phyloP scores from a whole-genome alignment of 495 filamentous ascomycete species.

The Neurospora hispaniola region DNA sequence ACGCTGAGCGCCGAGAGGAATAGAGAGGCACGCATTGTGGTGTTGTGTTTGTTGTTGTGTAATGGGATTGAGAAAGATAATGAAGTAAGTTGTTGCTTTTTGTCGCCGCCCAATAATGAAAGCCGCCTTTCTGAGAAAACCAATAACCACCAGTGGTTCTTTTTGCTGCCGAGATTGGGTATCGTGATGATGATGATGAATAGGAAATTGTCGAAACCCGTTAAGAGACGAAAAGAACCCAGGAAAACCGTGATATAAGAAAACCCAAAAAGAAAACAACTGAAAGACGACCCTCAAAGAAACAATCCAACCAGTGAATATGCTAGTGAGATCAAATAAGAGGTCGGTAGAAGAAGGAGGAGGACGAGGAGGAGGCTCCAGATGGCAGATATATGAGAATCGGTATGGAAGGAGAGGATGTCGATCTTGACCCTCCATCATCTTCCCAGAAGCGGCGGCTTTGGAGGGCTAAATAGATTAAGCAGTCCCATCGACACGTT shows the following conservation, averaged over 20 bases:
- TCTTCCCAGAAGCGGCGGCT: not conserved
- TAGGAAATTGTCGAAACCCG: conserved; percentile 20
- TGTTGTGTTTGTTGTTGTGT: conserved; percentile 7
- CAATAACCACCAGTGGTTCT: conserved; percentile 8
- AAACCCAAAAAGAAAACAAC: not conserved
- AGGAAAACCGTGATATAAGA: not conserved
- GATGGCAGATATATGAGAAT: conserved; percentile 5
- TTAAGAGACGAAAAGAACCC: conserved; percentile 7
- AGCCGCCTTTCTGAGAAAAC: not conserved
- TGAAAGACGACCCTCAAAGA: conserved; percentile 14
- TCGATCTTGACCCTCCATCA: not conserved
- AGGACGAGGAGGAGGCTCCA: conserved; percentile 19
- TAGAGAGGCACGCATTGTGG: conserved; percentile 36
- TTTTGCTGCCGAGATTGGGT: conserved; percentile 6
- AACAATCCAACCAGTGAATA: not conserved
- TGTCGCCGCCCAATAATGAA: not conserved
- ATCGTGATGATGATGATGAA: conserved; percentile 15
- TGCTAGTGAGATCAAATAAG: not conserved
- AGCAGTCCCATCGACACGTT: not conserved
- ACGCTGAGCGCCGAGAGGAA: conserved; percentile 35
- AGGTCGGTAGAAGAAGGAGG: conserved; percentile 13
- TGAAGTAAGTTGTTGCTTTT: not conserved
- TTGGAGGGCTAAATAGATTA: not conserved
- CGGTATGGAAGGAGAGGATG: not conserved
- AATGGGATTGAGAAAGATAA: not conserved